phyloP scores from a whole-genome alignment of 176 grass and related monocot species.

The Oryza australiensis region DNA sequence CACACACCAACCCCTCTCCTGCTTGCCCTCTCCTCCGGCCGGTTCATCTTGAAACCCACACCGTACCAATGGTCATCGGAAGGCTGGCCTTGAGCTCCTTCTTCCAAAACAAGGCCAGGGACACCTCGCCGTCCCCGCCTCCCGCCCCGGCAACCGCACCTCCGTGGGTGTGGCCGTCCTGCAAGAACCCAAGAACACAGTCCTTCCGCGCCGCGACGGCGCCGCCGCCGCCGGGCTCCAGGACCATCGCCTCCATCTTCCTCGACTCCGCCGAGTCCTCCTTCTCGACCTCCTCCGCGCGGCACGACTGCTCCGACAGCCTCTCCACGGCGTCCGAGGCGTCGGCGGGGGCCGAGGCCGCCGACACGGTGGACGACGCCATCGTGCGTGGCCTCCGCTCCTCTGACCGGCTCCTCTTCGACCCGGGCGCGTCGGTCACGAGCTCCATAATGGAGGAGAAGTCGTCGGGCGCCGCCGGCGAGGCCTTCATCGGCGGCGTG shows the following conservation, averaged over 20 bases:
- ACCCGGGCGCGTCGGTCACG: conserved; percentile 49
- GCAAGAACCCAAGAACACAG: conserved; percentile 45
- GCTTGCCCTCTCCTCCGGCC: background rate
- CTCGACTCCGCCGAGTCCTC: conserved; percentile 60
- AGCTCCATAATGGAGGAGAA: conserved; percentile 65
- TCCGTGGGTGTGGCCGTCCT: conserved; percentile 59
- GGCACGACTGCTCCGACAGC: conserved; percentile 52
- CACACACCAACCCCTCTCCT: conserved; percentile 9
- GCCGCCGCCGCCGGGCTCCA: background rate
- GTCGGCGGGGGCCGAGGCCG: background rate
- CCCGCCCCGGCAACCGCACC: background rate
- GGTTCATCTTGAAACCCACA: background rate
- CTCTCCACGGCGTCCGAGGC: conserved; percentile 54
- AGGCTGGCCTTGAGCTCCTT: conserved; percentile 48
- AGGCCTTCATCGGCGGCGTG: conserved; percentile 44
- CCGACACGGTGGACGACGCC: conserved; percentile 34
- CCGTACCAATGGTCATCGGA: conserved; percentile 46
- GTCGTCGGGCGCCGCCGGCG: background rate
- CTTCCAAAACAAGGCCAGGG: conserved; percentile 47
- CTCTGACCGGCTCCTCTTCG: conserved; percentile 73
- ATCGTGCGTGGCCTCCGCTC: conserved; percentile 38
- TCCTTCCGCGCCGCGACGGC: conserved; percentile 18
- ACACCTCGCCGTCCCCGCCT: background rate
- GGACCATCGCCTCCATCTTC: conserved; percentile 53
- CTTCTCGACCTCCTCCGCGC: conserved; percentile 60